phyloP scores from a whole-genome alignment of 345 rosid species.

The Brassica cretica region DNA sequence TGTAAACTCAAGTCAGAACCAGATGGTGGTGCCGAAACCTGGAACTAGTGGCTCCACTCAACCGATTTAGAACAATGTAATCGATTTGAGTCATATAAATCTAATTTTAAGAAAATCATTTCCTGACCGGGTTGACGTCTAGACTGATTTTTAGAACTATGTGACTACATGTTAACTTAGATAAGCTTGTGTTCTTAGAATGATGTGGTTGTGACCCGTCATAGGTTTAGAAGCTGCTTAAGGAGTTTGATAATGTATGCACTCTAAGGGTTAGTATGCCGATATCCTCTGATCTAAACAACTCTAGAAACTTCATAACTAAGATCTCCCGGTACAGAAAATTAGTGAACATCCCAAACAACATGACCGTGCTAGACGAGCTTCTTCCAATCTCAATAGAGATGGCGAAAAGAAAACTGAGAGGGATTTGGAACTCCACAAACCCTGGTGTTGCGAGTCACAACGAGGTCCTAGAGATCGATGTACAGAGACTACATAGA shows the following conservation, averaged over 20 bases:
- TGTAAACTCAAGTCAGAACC: slow-evolving; percentile 46
- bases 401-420: slow-evolving; percentile 55
- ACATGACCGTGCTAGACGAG: slow-evolving; percentile 64
- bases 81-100: no score
- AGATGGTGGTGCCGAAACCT: slow-evolving; percentile 61
- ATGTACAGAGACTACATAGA: slow-evolving; percentile 51
- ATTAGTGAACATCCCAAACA: slow-evolving; percentile 57
- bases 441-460: slow-evolving; percentile 59
- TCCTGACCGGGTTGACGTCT: no score
- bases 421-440: slow-evolving; percentile 57
- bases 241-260: slow-evolving; percentile 51
- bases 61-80: no score
- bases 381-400: slow-evolving; percentile 54
- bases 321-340: slow-evolving; percentile 50
- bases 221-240: slow-evolving; percentile 55
- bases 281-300: slow-evolving; percentile 53
- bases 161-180: background rate
- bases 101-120: no score
- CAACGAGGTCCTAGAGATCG: slow-evolving; percentile 46
- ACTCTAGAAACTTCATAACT: slow-evolving; percentile 52
- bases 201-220: background rate
- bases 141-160: no score
- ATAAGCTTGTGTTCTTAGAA: background rate
- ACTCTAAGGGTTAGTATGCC: slow-evolving; percentile 56
- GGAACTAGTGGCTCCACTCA: slow-evolving; percentile 33